These are phyloP conservation scores for Globisporangium spiculum DNA, from an alignment of 352 stramenopile genomes.

Conservation along the genomic window DNA sequence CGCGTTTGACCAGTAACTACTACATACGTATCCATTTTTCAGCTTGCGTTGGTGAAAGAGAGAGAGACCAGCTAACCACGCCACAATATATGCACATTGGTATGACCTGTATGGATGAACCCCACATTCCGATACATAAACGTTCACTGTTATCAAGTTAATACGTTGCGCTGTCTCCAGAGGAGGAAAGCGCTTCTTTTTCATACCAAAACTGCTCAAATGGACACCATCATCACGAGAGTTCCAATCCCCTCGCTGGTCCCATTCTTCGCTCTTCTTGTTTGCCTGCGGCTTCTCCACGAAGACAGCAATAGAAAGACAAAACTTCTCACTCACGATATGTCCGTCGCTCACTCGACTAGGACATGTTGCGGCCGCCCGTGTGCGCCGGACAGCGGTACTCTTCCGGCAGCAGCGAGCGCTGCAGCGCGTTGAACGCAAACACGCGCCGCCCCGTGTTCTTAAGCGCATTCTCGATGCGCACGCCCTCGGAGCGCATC, in stretches of 20 bases:
- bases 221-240: neutral
- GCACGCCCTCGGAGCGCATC: constrained; percentile 81
- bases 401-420: constrained; percentile 76
- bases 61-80: neutral
- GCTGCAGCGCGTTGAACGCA: constrained; percentile 84
- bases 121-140: neutral
- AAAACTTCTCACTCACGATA: neutral
- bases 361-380: constrained; percentile 77
- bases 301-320: neutral
- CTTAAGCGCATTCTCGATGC: constrained; percentile 84
- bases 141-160: constrained; percentile 2
- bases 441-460: constrained; percentile 82
- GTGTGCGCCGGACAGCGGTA: constrained; percentile 82
- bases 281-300: neutral
- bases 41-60: neutral
- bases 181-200: neutral
- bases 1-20: constrained; percentile 30
- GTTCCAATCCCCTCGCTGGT: constrained; percentile 9
- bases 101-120: neutral
- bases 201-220: neutral
- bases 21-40: neutral
- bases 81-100: neutral
- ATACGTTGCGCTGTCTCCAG: neutral
- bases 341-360: constrained; percentile 13
- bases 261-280: neutral